Percentiles rank a stretch among this genome's conserved stretches.
phyloP scores from a whole-genome alignment of 2,329 filamentous ascomycete species.

The Diplodia sapinea region DNA sequence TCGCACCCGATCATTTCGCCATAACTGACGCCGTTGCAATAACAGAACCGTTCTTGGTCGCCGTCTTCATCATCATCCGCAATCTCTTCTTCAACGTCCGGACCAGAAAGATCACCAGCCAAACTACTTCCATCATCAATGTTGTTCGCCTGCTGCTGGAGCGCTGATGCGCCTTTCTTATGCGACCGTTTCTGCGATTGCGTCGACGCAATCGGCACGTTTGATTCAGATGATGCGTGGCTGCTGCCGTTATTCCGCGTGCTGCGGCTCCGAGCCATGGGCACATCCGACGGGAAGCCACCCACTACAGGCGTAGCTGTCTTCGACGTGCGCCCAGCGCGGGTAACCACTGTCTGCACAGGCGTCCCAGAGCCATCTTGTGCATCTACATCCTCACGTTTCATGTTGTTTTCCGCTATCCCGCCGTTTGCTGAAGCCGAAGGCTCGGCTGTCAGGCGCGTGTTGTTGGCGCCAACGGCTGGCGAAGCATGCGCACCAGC shows the following conservation, averaged over 20 bases:
- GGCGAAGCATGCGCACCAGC: conserved; percentile 2
- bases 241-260: conserved; percentile 47
- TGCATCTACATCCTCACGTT: conserved; percentile 57
- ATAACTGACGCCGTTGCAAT: conserved; percentile 68
- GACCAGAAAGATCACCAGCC: conserved; percentile 33
- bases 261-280: conserved; percentile 52
- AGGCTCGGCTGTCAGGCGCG: conserved; percentile 14
- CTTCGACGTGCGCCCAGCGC: conserved; percentile 53
- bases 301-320: conserved; percentile 55
- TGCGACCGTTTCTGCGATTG: conserved; percentile 44
- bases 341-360: conserved; percentile 37
- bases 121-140: conserved; percentile 31
- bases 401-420: conserved; percentile 41
- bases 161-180: conserved; percentile 42
- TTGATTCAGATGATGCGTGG: conserved; percentile 49
- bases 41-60: conserved; percentile 68
- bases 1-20: conserved; percentile 73
- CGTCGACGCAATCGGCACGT: conserved; percentile 39
- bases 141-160: conserved; percentile 38
- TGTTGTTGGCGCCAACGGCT: not conserved
- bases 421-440: conserved; percentile 15
- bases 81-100: conserved; percentile 41
- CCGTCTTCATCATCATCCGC: conserved; percentile 45
- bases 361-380: conserved; percentile 49
- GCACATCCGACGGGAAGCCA: conserved; percentile 48